Base-by-base conservation (phyloP, 139 green algal genomes). In the Picochlorum costavermella region DNA sequence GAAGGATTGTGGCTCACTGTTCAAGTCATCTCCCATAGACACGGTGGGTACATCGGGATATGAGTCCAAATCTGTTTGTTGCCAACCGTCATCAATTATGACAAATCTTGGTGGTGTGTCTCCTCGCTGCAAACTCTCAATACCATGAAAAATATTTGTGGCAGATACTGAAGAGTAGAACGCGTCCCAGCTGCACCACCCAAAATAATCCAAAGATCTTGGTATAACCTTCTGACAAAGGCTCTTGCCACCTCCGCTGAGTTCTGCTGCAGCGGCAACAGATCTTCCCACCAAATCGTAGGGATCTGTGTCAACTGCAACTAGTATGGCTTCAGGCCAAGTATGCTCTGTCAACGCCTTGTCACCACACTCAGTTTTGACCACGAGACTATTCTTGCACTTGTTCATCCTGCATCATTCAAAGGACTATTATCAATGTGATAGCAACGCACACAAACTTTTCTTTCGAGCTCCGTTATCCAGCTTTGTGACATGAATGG, bases 91-190 rank as follows among this genome's bases (percentile, higher is more conserved):
- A 40, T 95, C 88, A 25, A 95, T 94, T 70, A 96, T 90, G 20
- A 95, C 84, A 48, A 84, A 73, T 56, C 77, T 79, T 0, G 88
- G 85, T 2, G 51, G 73, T 13, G 84, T 68, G 50, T 81, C 80
- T 4, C 77, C 84, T 8, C 71, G 51, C 43, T 16, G 40, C 59
- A 75, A 43, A 68, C 63, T 72, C 45, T 61, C 37, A 46, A 76
- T 64, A 25, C 49, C 70, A 1, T 68, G 64, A 9, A 45, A 16
- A 43, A 76, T 29, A 31, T 78, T 84, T 5, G 71, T 65, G 2
- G 89, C 87, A 45, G 78, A 91, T 6, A 98, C 92, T 2, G 73
- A 74, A 17, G 68, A 86, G 81, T 97, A 98, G 70, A 98, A 98
- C 8, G 92, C 88, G 70, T 98, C 92, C 43, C 68, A 75, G 46